Evolutionary conservation across 371 early-diverging fungal genomes (phyloP), one percentile per base, ranked within the genome.

Genomic region (Apophysomyces ossiformis): DNA sequence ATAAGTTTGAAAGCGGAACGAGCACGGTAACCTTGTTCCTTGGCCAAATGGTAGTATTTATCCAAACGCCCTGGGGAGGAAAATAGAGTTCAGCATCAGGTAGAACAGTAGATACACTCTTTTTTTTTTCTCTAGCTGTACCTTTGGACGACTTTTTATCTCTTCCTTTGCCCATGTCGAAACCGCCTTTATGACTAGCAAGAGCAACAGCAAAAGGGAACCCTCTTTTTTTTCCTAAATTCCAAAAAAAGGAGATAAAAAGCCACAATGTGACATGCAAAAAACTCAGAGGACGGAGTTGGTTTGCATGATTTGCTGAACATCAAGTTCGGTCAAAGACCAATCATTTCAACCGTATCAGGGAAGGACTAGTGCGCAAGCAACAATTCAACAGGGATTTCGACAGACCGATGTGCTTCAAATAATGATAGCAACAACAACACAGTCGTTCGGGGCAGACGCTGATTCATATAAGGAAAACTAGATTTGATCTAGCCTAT

Each of bases 1-100:
- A 99, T 96, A 57, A 99, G 89, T 89, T 99, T 99, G 90, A 98
- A 99, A 65, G 99, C 99, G 45, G 99, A 98, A 87, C 99, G 96
- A 60, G 99, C 98, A 78, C 99, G 93, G 84, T 98, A 99, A 66
- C 99, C 99, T 78, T 99, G 99, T 77, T 99, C 99, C 87, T 99
- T 99, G 78, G 99, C 99, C 85, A 99, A 89, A 82, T 98, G 95
- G 84, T 99, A 99, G 87, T 96, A 99, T 88, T 99, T 99, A 88
- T 99, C 99, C 86, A 99, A 89, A 83, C 99, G 95, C 63, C 96
- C 96, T 85, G 54, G 38, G 46, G 8, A 26, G 12, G 5, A 57
- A 50, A 8, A 37, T 5, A 54, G 7, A n/a, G 21, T 15, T 50
- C 32, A 26, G 32, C 32, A 26, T 26, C 32, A 26, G 32, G 32